A percentile compares a stretch with the other conserved stretches of the same genome.
phyloP scores from a whole-genome alignment of 176 grass and related monocot species.

The Paspalum notatum region DNA sequence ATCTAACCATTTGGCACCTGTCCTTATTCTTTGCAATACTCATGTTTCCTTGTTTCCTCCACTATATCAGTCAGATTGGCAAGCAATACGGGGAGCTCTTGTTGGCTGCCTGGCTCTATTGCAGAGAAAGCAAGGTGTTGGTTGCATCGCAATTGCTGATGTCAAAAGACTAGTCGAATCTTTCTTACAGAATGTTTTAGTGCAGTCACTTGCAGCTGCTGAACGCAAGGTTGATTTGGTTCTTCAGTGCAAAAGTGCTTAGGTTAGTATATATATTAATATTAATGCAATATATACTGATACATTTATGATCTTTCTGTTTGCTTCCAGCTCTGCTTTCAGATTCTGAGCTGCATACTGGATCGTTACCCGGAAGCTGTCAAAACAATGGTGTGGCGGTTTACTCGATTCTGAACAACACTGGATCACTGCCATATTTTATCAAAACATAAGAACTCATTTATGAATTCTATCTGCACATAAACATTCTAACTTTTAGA shows the following conservation, averaged over 20 bases:
- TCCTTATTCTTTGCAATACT: slow-evolving; percentile 4
- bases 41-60: slow-evolving; percentile 22
- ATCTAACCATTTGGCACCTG: background rate
- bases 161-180: slow-evolving; percentile 67
- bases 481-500: slow-evolving; percentile 12
- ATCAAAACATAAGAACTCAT: slow-evolving; percentile 12
- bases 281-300: slow-evolving; percentile 20
- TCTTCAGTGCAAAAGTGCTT: slow-evolving; percentile 35
- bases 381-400: slow-evolving; percentile 63
- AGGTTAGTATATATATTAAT: slow-evolving; percentile 22
- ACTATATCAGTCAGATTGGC: slow-evolving; percentile 86
- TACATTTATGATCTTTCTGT: slow-evolving; percentile 33
- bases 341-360: slow-evolving; percentile 71
- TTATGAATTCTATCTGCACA: slow-evolving; percentile 18
- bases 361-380: slow-evolving; percentile 65
- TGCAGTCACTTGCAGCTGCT: slow-evolving; percentile 69
- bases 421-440: slow-evolving; percentile 18
- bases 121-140: slow-evolving; percentile 66
- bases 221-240: slow-evolving; percentile 81
- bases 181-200: slow-evolving; percentile 73
- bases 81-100: slow-evolving; percentile 73
- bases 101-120: slow-evolving; percentile 83
- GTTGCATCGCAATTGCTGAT: slow-evolving; percentile 56
- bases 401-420: slow-evolving; percentile 29
- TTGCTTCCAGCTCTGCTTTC: slow-evolving; percentile 75